Evolutionary conservation across 441 rosid genomes (phyloP), one percentile per base, ranked within the genome.

Genomic region (Erysimum cheiri): DNA sequence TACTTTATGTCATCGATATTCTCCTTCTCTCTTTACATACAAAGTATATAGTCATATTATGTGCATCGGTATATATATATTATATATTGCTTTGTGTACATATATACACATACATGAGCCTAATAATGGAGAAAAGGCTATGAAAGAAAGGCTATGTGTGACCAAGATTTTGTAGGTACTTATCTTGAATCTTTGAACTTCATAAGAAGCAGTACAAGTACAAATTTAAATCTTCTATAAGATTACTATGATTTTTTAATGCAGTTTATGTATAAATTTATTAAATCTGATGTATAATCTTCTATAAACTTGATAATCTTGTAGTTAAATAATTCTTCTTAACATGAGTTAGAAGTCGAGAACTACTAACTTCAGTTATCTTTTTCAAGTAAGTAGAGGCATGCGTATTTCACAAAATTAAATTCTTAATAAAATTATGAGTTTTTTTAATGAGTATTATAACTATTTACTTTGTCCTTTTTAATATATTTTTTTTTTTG

Each of bases 1-100:
- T 74, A 68, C 73, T 74, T 74, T 74, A 68, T 69, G 74, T 53
- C 68, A 61, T 67, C 74, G 78, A 68, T 60, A 69, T 68, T 69
- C 78, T 59, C 67, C 69, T 44, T 54, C 63, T 48, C 70, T 75
- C 56, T 63, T 22, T 53, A 55, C 59, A 66, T 57, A 28, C 6
- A 54, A 36, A 19, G 32, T 14, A 28, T 43, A 43, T 35, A 35
- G 28, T 48, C 31, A 66, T 64, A 46, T 39, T 54, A 26, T 55
- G 44, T 37, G 57, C 46, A 31, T 65, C 12, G 6, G 5, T 50
- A 59, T 6, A 24, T 55, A 47, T 49, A 63, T 14, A 14, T 24
- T 14, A 14, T 24, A 57, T 73, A 48, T 62, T 53, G 33, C 0
- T 64, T 24, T 64, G 56, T 33, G 28, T 55, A 69, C 17, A 9